Evolutionary conservation across 2,329 filamentous ascomycete genomes (phyloP).

Genomic region (Coniochaeta sp.): DNA sequence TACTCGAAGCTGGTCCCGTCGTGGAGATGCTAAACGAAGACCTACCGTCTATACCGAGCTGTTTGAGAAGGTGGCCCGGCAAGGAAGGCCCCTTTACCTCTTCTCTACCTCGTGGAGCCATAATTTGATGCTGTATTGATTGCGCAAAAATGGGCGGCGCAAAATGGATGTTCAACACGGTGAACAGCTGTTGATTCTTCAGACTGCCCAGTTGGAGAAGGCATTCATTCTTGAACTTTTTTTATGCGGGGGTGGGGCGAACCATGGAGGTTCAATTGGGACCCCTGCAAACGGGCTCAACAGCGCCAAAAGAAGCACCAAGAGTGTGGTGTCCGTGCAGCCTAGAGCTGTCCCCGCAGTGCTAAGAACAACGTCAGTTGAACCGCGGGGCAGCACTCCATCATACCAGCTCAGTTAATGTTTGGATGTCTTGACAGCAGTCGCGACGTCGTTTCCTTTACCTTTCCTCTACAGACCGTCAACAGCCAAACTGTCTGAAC

Average conservation of each 20-base stretch:
- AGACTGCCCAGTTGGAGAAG: not conserved
- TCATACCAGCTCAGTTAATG: not conserved
- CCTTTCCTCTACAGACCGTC: not conserved
- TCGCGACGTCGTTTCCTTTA: not conserved
- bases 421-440: not conserved
- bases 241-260: conserved; percentile 2
- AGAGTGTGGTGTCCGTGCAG: not conserved
- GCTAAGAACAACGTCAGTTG: conserved; percentile 10
- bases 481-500: not conserved
- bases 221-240: not conserved
- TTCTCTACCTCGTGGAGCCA: conserved; percentile 15
- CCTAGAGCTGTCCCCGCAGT: conserved; percentile 6
- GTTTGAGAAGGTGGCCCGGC: conserved; percentile 34
- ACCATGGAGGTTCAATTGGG: not conserved
- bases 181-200: no score
- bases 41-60: conserved; percentile 26
- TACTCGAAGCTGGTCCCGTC: not conserved
- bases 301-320: not conserved
- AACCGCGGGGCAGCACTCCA: conserved; percentile 11
- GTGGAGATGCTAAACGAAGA: not conserved
- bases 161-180: no score
- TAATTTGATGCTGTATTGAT: conserved; percentile 6
- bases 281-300: not conserved
- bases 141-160: not conserved
- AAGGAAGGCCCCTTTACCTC: conserved; percentile 31